Evolutionary conservation across 2,329 filamentous ascomycete genomes (phyloP).

Genomic region (Meredithiella fracta): DNA sequence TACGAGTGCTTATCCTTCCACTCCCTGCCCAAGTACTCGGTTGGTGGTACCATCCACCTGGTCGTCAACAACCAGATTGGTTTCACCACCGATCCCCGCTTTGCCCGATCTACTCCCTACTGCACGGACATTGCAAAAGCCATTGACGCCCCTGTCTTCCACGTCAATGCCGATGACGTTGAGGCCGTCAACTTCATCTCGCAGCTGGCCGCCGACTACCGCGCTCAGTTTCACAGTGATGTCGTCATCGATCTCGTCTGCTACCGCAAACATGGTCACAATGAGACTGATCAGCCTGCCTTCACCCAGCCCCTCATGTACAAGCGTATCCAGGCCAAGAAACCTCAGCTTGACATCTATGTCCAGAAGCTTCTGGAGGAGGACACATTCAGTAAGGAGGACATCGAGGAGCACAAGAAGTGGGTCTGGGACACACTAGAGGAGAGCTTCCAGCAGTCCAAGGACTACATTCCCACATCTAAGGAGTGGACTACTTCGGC

Average conservation of each 20-base stretch:
- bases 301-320: constrained; percentile 99
- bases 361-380: constrained; percentile 79
- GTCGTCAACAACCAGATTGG: constrained; percentile 99
- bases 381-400: constrained; percentile 90
- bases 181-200: constrained; percentile 98
- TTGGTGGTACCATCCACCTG: constrained; percentile 89
- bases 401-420: constrained; percentile 97
- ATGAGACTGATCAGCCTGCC: constrained; percentile 97
- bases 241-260: constrained; percentile 97
- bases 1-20: constrained; percentile 99
- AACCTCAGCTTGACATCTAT: constrained; percentile 77
- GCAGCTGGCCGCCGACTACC: constrained; percentile 93
- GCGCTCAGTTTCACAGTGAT: constrained; percentile 95
- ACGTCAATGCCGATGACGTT: constrained; percentile 96
- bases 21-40: constrained; percentile 87
- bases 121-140: constrained; percentile 99
- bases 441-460: constrained; percentile 92
- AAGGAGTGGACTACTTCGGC: constrained; percentile 98
- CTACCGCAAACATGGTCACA: constrained; percentile 98
- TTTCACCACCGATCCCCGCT: constrained; percentile 96
- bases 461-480: constrained; percentile 88
- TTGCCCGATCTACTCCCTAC: constrained; percentile 92
- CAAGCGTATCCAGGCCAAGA: constrained; percentile 81
- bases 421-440: constrained; percentile 99
- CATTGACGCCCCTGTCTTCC: constrained; percentile 95